Evolutionary conservation across 495 filamentous ascomycete genomes (phyloP), one percentile per base, ranked within the genome.

Genomic region (Aspergillus cavernicola): DNA sequence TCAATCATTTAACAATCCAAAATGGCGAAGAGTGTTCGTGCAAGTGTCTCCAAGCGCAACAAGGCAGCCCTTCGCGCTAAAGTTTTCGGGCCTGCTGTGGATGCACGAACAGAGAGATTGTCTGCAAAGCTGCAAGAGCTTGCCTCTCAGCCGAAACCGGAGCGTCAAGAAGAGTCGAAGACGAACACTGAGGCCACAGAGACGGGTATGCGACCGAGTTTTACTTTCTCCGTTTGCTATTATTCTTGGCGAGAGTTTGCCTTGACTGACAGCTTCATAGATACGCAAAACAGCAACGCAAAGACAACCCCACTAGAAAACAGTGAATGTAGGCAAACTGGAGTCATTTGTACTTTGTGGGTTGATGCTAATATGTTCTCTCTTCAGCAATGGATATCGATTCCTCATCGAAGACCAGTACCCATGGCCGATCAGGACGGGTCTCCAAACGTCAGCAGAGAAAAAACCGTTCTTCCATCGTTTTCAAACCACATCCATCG

Each of bases 11-110:
- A 11, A n/a, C 13, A 37, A 36, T 31, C 2, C 36, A 79, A 54
- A 53, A 96, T 96, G 91, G 91, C 90, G 3, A 95, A 93, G 61
- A 85, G 87, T 63, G 70, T 85, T 40, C 78, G 91, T 60, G 77
- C 90, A 35, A 90, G 85, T 58, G 72, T 77, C 43, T 80, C 78
- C 57, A 95, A 96, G 76, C 73, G 80, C 58, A 92, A 96, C 72
- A 85, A 86, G 63, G 77, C 80, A 50, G 83, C 76, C 49, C 76
- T 96, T 39, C 89, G 90, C 67, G 74, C 79, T 49, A 84, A 77
- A 46, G 82, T 96, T 53, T 95, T 95, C 66, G 85, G 83, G 0
- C 91, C 91, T 9, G 80, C 84, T 37, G 88, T 90, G 61, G 66
- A 77, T 60, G 90, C 86, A 32, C 80, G 91, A 46, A 85, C 81